Evolutionary conservation across 2,329 filamentous ascomycete species (phyloP).

Genomic region (Lasiodiplodia citricola): DNA sequence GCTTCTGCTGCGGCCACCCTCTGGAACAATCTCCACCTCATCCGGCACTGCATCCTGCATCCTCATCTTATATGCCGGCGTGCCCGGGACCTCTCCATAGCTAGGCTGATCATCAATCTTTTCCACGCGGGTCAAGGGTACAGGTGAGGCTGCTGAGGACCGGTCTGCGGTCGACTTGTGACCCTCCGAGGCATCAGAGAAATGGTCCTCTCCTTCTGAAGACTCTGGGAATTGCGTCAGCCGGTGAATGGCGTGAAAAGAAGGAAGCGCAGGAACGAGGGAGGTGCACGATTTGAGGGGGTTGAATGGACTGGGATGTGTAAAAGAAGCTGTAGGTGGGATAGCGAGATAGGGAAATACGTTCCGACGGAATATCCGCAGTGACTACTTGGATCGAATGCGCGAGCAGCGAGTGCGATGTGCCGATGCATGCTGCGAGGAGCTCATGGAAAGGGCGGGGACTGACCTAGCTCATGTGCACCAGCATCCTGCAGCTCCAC

Average conservation of each 20-base stretch:
- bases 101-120: slow-evolving; percentile 63
- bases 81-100: slow-evolving; percentile 64
- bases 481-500: slow-evolving; percentile 62
- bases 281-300: not conserved
- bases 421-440: not conserved
- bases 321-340: not conserved
- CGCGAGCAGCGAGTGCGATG: not conserved
- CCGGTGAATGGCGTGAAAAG: not conserved
- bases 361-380: not conserved
- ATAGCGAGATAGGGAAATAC: not conserved
- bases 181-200: slow-evolving; percentile 69
- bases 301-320: not conserved
- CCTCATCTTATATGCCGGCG: slow-evolving; percentile 63
- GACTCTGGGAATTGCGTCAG: slow-evolving; percentile 38
- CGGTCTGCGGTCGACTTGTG: slow-evolving; percentile 41
- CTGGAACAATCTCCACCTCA: slow-evolving; percentile 63
- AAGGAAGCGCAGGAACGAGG: not conserved
- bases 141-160: slow-evolving; percentile 56
- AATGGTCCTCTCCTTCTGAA: slow-evolving; percentile 65
- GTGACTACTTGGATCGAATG: not conserved
- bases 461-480: slow-evolving; percentile 60
- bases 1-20: slow-evolving; percentile 46
- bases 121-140: slow-evolving; percentile 68
- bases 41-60: slow-evolving; percentile 66
- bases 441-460: slow-evolving; percentile 16